Evolutionary conservation across 805 yeast genomes (phyloP).

Genomic region (Yarrowia hollandica): DNA sequence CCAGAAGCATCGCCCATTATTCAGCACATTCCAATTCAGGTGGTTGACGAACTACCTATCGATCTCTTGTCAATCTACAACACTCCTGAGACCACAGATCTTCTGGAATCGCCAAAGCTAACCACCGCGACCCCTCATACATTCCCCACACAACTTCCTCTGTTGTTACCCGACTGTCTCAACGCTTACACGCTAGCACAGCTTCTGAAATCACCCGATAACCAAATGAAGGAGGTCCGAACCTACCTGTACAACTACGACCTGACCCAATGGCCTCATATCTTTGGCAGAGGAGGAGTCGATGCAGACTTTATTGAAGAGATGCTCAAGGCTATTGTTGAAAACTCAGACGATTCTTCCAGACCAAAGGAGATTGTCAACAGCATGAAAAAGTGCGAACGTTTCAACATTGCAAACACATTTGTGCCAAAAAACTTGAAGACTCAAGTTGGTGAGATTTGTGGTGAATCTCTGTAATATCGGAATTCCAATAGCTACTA

Average conservation of each 20-base stretch:
- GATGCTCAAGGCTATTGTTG: slow-evolving; percentile 31
- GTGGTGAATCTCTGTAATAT: not conserved
- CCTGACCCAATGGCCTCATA: slow-evolving; percentile 6
- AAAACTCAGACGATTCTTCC: not conserved
- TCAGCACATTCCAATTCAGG: not conserved
- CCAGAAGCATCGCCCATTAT: not conserved
- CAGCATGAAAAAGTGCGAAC: slow-evolving; percentile 13
- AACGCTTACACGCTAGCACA: slow-evolving; percentile 32
- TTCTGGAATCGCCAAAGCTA: not conserved
- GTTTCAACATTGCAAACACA: slow-evolving; percentile 30
- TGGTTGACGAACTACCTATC: not conserved
- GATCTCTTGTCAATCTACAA: not conserved
- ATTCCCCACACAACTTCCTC: slow-evolving; percentile 11
- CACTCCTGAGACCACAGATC: not conserved
- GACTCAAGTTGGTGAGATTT: not conserved
- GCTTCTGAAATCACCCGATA: slow-evolving; percentile 32
- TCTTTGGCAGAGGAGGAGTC: slow-evolving; percentile 33
- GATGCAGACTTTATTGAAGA: slow-evolving; percentile 35
- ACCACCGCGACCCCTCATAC: not conserved
- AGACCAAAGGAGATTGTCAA: slow-evolving; percentile 19
- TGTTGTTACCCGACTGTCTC: slow-evolving; percentile 29
- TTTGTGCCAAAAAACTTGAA: slow-evolving; percentile 15
- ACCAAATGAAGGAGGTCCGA: slow-evolving; percentile 32
- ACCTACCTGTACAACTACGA: slow-evolving; percentile 30
- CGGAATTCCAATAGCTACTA: no score